Evolutionary conservation across 345 rosid genomes (phyloP), one percentile per base, ranked within the genome.

Genomic region (Salix viminalis): DNA sequence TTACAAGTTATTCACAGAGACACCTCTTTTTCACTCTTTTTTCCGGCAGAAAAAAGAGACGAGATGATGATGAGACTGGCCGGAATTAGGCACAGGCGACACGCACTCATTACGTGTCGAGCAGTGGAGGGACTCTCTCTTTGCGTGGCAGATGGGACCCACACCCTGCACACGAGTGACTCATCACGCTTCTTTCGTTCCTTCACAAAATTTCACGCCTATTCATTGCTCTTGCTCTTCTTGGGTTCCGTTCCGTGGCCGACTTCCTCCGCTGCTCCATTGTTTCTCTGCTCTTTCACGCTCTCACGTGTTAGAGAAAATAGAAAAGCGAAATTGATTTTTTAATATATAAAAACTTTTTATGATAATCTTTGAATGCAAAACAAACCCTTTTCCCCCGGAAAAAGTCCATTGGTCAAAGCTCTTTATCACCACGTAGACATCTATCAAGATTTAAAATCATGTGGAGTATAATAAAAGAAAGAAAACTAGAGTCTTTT

Each of bases 21-120:
- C 56, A 50, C n/a, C n/a, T 2, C 56, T 15, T 50, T 50, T 18
- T 5, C 6, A 0, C 42, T 9, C 1, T 3, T 0, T 44, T 13
- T 44, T 11, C 16, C 2, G 16, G 41, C 4, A 0, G 13, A n/a
- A 18, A 19, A 23, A 16, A 8, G 6, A 56, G 5, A 21, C 8
- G 37, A 34, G 39, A 18, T 30, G 46, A 39, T 6, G 60, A 67
- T 6, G 46, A 11, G 68, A 16, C 2, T 30, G 68, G 68, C 39
- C 41, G 39, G 46, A 18, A 7, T 3, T 9, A 16, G 70, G 23
- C 30, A 34, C 15, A 23, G 1, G 84, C 81, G 79, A 77, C 87
- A 82, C 80, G 66, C 76, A 79, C 83, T 84, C 80, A 84, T 84
- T 79, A 58, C 74, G 75, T 79, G 81, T 54, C 48, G 56, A 60